Evolutionary conservation across 805 yeast genomes (phyloP), one percentile per base, ranked within the genome.

Genomic region (Cyberlindnera nakhonratchasimensis): DNA sequence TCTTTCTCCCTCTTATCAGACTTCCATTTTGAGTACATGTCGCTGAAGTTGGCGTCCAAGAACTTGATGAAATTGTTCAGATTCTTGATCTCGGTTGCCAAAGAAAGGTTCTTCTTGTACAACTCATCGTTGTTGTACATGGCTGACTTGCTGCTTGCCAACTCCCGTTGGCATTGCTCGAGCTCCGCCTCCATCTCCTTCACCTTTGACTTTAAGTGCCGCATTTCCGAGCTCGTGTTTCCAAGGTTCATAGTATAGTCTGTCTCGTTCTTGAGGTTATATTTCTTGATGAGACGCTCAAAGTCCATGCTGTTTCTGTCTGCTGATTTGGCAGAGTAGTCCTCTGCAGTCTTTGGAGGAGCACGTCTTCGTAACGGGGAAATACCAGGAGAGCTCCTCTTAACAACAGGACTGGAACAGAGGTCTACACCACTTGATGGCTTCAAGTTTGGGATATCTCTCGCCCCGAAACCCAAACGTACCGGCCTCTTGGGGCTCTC

Each of bases 21-120:
- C 28, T 40, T 44, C 40, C 48, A 43, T 26, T 46, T 20, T 12
- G 41, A 21, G 7, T 37, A 34, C 30, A 45, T 48, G 20, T 54
- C 53, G 26, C 34, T 41, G 43, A 48, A 40, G 23, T 45, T 48
- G 6, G 41, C 19, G 26, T 54, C 57, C 38, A 55, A 38, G 34
- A 55, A 52, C 22, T 45, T 42, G 29, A 48, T 39, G 31, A 43
- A 55, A 14, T 43, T 40, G 11, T 51, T 52, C 47, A 54, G 46
- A 12, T 45, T 52, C 24, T 40, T 26, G 17, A 51, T 33, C 22
- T 54, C 50, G 6, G 37, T 21, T 2, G 40, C 14, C 10, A 53
- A 41, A 20, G 22, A 22, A 7, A 20, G 9, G 20, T 50, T 53
- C 25, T 37, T 40, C 24, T 20, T 30, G 16, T 22, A 16, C 10